These are phyloP conservation scores for Xylariaceae sp. DNA, from an alignment of 2,329 filamentous ascomycete species.

Conservation along the genomic window DNA sequence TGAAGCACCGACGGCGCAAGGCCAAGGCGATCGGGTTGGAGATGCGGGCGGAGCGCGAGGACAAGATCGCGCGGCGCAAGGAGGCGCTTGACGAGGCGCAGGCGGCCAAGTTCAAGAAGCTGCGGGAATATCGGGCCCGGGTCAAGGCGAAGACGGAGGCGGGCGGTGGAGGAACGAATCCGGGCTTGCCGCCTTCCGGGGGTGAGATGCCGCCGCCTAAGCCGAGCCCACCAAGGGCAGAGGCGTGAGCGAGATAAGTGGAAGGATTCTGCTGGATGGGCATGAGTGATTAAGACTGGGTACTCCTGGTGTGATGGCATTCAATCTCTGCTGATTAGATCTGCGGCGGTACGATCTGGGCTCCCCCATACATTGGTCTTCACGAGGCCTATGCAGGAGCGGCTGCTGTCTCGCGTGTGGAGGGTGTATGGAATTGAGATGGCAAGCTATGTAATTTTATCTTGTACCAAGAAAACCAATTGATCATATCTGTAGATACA, in stretches of 20 bases:
- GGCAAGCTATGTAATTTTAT: no score
- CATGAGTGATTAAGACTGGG: no score
- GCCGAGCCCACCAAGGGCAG: not conserved
- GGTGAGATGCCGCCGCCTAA: not conserved
- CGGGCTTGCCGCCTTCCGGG: not conserved
- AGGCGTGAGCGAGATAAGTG: not conserved
- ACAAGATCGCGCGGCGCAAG: constrained; percentile 27
- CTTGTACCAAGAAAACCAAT: no score
- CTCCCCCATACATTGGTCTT: no score
- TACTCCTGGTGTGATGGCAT: no score
- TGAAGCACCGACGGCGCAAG: constrained; percentile 44
- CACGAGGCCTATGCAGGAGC: no score
- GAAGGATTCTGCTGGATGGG: no score
- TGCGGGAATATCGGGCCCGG: constrained; percentile 20
- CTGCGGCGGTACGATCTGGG: no score
- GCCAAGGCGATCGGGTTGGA: constrained; percentile 23
- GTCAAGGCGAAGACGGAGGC: not conserved
- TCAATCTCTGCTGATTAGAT: no score
- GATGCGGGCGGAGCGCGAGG: constrained; percentile 26
- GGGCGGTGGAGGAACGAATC: not conserved
- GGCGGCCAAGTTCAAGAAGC: constrained; percentile 14
- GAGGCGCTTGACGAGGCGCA: constrained; percentile 24
- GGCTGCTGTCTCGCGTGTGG: no score
- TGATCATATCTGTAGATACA: no score
- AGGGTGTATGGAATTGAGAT: no score